These are phyloP conservation scores for Acrocalymma vagum DNA, from an alignment of 2,329 filamentous ascomycete species.

Conservation along the genomic window DNA sequence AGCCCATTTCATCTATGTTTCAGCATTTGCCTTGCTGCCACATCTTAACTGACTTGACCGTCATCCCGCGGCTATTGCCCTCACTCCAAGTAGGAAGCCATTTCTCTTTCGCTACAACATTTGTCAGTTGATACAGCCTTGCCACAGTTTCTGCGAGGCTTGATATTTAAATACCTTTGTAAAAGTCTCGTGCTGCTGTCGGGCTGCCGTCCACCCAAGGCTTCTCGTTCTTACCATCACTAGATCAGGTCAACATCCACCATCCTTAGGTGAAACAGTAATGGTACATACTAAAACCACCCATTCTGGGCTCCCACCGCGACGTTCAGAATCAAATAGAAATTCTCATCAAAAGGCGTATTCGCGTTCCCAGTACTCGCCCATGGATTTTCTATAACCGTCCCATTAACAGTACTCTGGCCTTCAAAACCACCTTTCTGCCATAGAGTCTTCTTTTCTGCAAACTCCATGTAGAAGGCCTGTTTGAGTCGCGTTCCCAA, in stretches of 20 bases:
- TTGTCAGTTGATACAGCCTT: slow-evolving; percentile 66
- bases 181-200: slow-evolving; percentile 32
- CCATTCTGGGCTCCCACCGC: slow-evolving; percentile 81
- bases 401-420: slow-evolving; percentile 68
- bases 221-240: slow-evolving; percentile 68
- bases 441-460: slow-evolving; percentile 65
- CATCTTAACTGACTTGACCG: slow-evolving; percentile 71
- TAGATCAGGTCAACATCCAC: slow-evolving; percentile 32
- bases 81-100: slow-evolving; percentile 77
- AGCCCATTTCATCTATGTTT: no score
- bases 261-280: slow-evolving; percentile 17
- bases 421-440: slow-evolving; percentile 71
- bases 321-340: slow-evolving; percentile 79
- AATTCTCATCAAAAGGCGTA: slow-evolving; percentile 77
- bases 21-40: slow-evolving; percentile 49
- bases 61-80: slow-evolving; percentile 64
- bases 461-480: slow-evolving; percentile 77
- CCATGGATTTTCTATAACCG: slow-evolving; percentile 70
- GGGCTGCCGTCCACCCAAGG: slow-evolving; percentile 65
- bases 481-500: slow-evolving; percentile 80
- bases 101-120: slow-evolving; percentile 62
- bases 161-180: slow-evolving; percentile 23
- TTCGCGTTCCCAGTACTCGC: slow-evolving; percentile 65
- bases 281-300: slow-evolving; percentile 73
- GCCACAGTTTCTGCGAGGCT: not conserved